Percentiles rank a stretch among this genome's conserved stretches.
These are phyloP conservation scores for Inonotus obliquus DNA, from an alignment of 1,284 basidiomycete species.

Conservation along the genomic window DNA sequence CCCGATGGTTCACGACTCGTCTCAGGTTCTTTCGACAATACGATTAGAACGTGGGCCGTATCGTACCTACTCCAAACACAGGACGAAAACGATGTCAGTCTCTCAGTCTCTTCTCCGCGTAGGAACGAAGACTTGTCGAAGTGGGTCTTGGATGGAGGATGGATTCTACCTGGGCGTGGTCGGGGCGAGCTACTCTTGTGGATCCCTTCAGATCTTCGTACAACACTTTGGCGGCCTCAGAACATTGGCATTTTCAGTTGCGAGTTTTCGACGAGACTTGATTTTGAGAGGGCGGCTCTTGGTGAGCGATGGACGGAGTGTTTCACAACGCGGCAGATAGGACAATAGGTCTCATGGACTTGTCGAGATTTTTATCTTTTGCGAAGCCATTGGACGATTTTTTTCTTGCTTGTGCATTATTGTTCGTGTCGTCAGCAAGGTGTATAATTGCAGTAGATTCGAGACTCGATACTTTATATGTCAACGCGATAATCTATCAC, in stretches of 20 bases:
- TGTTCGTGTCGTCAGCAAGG: too few species aligned
- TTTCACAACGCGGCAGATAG: background rate
- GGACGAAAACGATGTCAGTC: background rate
- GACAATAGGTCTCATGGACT: background rate
- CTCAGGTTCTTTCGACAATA: conserved; percentile 1
- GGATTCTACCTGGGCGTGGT: background rate
- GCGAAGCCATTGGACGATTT: too few species aligned
- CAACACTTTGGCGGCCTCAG: background rate
- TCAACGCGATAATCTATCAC: too few species aligned
- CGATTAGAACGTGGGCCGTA: conserved; percentile 2
- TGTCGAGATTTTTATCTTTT: background rate
- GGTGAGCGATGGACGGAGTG: conserved; percentile 2
- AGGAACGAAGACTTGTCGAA: background rate
- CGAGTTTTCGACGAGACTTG: background rate
- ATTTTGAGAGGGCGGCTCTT: background rate
- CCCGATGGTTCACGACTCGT: background rate
- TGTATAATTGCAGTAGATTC: too few species aligned
- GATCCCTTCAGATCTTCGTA: background rate
- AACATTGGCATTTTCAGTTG: background rate
- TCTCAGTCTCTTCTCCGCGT: background rate
- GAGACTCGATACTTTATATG: too few species aligned
- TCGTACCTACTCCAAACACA: background rate
- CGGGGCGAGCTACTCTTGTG: background rate
- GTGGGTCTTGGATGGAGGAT: background rate
- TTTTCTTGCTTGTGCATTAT: too few species aligned